phyloP scores from a whole-genome alignment of 352 stramenopile genomes.

The Elongisporangium prolatum region DNA sequence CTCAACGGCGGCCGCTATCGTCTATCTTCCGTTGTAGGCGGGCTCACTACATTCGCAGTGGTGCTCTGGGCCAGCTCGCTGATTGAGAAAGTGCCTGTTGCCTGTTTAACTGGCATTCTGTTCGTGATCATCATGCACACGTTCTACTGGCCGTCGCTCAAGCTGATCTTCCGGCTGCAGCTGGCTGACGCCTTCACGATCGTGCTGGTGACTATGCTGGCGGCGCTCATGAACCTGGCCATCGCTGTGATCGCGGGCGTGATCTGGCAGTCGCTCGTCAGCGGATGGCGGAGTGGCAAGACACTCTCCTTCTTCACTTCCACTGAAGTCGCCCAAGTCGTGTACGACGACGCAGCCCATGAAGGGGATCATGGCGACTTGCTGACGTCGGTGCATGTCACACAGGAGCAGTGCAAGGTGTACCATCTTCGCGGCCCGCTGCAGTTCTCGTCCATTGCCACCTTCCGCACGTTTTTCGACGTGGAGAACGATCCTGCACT shows the following conservation, averaged over 20 bases:
- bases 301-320: constrained; percentile 32
- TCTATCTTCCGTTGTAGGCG: constrained; percentile 62
- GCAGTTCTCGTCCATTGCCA: constrained; percentile 75
- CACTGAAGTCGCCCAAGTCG: constrained; percentile 28
- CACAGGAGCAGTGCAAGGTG: constrained; percentile 36
- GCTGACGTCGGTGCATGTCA: constrained; percentile 16
- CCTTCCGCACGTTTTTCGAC: constrained; percentile 79
- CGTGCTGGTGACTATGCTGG: constrained; percentile 80
- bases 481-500: constrained; percentile 53
- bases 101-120: constrained; percentile 84
- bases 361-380: constrained; percentile 20
- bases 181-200: constrained; percentile 71
- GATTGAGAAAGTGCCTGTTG: constrained; percentile 84
- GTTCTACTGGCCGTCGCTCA: constrained; percentile 89
- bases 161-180: constrained; percentile 70
- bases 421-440: constrained; percentile 75
- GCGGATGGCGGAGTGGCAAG: constrained; percentile 71
- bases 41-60: constrained; percentile 62
- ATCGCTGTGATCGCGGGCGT: constrained; percentile 84
- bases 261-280: constrained; percentile 78
- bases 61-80: constrained; percentile 78
- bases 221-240: constrained; percentile 82
- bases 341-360: constrained; percentile 24
- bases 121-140: constrained; percentile 87
- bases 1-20: constrained; percentile 76